Evolutionary conservation across 2,329 filamentous ascomycete species (phyloP).

Genomic region (Aphanoascus verrucosus): DNA sequence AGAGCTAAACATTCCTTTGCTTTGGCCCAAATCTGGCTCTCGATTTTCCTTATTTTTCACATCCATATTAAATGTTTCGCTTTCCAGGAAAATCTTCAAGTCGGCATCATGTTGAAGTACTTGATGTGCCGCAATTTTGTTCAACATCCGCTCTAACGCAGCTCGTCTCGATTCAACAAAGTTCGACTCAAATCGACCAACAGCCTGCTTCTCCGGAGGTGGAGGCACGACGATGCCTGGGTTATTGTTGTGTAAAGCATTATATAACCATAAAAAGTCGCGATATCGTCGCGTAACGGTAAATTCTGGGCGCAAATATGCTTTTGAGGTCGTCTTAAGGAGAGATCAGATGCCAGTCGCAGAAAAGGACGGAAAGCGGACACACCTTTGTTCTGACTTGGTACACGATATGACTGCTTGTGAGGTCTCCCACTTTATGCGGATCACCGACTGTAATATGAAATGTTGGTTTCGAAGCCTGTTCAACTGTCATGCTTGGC

Average conservation of each 20-base stretch:
- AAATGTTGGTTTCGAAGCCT: slow-evolving; percentile 86
- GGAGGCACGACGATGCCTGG: slow-evolving; percentile 91
- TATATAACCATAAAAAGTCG: slow-evolving; percentile 97
- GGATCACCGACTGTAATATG: slow-evolving; percentile 88
- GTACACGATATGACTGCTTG: slow-evolving; percentile 95
- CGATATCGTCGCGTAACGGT: slow-evolving; percentile 87
- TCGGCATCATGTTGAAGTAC: slow-evolving; percentile 88
- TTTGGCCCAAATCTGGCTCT: slow-evolving; percentile 75
- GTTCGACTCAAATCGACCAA: slow-evolving; percentile 89
- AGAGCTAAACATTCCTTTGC: slow-evolving; percentile 83
- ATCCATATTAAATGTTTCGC: slow-evolving; percentile 88
- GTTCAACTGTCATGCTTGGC: slow-evolving; percentile 82
- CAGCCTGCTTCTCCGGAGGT: slow-evolving; percentile 93
- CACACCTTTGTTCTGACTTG: slow-evolving; percentile 81
- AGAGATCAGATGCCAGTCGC: not conserved
- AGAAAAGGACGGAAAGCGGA: not conserved
- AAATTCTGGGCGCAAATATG: slow-evolving; percentile 85
- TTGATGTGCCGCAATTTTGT: slow-evolving; percentile 83
- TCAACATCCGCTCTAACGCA: slow-evolving; percentile 92
- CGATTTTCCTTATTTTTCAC: slow-evolving; percentile 95
- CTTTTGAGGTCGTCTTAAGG: slow-evolving; percentile 78
- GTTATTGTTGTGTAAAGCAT: slow-evolving; percentile 83
- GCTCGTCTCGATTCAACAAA: slow-evolving; percentile 89
- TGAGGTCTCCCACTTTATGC: slow-evolving; percentile 93
- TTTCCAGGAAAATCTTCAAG: slow-evolving; percentile 92